Conservation (phyloP, 1,139 yeast genomes). For the Pichia terricola region DNA sequence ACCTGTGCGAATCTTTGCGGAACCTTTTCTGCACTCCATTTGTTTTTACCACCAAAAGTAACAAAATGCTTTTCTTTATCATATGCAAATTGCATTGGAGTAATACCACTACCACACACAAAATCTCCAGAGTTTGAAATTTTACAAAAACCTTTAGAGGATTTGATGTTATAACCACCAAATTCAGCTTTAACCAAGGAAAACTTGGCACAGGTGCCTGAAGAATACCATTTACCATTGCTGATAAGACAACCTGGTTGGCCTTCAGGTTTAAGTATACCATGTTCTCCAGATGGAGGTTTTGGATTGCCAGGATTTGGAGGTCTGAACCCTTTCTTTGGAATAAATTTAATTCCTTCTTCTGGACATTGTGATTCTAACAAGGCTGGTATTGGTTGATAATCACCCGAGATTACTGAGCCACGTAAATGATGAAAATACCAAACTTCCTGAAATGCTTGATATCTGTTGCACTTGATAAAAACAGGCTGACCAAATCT, state of each 20-base stretch:
- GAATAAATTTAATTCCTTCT: constrained; percentile 62
- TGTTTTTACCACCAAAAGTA: constrained; percentile 52
- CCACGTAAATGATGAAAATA: constrained; percentile 78
- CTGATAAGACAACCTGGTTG: constrained; percentile 72
- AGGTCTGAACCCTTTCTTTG: constrained; percentile 46
- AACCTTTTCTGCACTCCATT: constrained; percentile 53
- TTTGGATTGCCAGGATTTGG: constrained; percentile 26
- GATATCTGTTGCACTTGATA: constrained; percentile 59
- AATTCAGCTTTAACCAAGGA: constrained; percentile 44
- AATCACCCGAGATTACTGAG: constrained; percentile 56
- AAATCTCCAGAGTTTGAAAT: constrained; percentile 31
- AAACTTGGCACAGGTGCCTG: constrained; percentile 83
- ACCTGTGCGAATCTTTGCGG: constrained; percentile 47
- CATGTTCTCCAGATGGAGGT: constrained; percentile 25
- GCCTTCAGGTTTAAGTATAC: constrained; percentile 42
- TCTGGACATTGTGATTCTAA: constrained; percentile 54
- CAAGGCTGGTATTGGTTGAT: constrained; percentile 55
- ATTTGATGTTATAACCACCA: constrained; percentile 61
- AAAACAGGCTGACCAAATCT: constrained; percentile 57
- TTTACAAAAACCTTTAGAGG: constrained; percentile 71
- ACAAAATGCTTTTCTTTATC: constrained; percentile 38
- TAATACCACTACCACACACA: constrained; percentile 27
- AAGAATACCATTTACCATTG: constrained; percentile 74
- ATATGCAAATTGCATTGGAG: constrained; percentile 45
- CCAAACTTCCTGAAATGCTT: constrained; percentile 82